Base-by-base conservation (phyloP, 2,329 filamentous ascomycete genomes). In the Penicillium freii region DNA sequence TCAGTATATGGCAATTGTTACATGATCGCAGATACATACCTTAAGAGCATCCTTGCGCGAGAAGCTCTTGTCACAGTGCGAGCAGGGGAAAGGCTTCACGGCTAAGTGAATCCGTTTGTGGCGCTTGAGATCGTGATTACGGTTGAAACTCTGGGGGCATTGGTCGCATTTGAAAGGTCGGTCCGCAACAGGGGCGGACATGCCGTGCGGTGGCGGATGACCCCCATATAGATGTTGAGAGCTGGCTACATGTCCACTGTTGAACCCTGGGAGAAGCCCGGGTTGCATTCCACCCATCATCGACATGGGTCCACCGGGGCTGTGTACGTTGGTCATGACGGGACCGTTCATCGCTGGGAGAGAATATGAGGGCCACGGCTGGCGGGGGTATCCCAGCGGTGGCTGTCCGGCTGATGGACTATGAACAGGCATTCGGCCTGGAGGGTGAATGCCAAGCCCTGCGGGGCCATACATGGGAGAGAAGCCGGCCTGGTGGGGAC, bases 11-110 rank as follows among this genome's bases (percentile, higher is more conserved):
- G 15, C 6, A 29, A 19, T n/a, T 38, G 9, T 23, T 5, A 39
- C 15, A 13, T 40, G n/a, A 23, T 47, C 9, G 40, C n/a, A 10
- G 17, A 21, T 27, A 78, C 85, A 68, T 79, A 97, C 94, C 90
- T 97, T 97, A 31, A 99, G 80, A 10, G 94, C 94, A 75, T 97
- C 94, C 73, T 97, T 97, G 58, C 94, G 84, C 3, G 92, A 97
- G 70, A 99, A 99, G 72, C 90, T 94, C 83, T 97, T 97, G 60
- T 96, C 92, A 72, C 94, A 99, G 69, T 89, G 88, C 7, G 81
- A 85, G 73, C 94, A 99, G 0, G 92, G 92, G 73, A 93, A 97
- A 0, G 94, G 94, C 80, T 99, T 99, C 40, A 97, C 91, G 0
- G 92, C 90, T 57, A 97, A 77, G 75, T 99, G 94, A 58, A 97